Conservation (phyloP, 1,284 basidiomycete species). For the Marasmius oreades region DNA sequence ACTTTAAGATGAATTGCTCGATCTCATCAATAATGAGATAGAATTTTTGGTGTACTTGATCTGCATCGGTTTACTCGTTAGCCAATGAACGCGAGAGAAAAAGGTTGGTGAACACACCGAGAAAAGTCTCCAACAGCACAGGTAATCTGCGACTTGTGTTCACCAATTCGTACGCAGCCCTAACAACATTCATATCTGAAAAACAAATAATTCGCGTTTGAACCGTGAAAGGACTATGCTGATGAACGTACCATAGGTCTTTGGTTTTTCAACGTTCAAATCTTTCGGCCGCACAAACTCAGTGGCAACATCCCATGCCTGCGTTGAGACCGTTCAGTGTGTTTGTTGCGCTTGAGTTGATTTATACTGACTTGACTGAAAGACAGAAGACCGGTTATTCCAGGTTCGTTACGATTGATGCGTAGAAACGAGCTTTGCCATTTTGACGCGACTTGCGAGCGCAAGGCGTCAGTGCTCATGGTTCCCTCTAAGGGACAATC, state of each 20-base stretch:
- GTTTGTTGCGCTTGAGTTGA: neutral
- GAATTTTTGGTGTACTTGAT: conserved; percentile 59
- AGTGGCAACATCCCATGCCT: conserved; percentile 65
- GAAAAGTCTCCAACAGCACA: conserved; percentile 61
- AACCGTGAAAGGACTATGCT: neutral
- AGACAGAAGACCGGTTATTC: conserved; percentile 60
- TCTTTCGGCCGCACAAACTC: conserved; percentile 57
- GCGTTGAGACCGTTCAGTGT: neutral
- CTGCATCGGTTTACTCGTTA: conserved; percentile 30
- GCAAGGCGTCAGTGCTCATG: conserved; percentile 13
- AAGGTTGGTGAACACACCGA: conserved; percentile 40
- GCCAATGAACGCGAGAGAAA: conserved; percentile 4
- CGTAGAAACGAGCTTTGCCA: conserved; percentile 69
- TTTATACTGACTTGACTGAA: conserved; percentile 54
- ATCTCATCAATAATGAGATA: conserved; percentile 61
- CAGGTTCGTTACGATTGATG: conserved; percentile 58
- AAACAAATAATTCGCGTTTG: neutral
- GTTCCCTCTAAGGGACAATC: no score
- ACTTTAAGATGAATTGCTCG: conserved; percentile 49
- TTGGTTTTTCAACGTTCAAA: conserved; percentile 29
- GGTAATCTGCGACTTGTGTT: conserved; percentile 55
- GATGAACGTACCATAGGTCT: conserved; percentile 11
- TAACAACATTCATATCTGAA: conserved; percentile 47
- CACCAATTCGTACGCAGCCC: conserved; percentile 51
- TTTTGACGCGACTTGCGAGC: conserved; percentile 61